These are phyloP conservation scores for Paralagenidium karlingii DNA, from an alignment of 352 stramenopile species.

Conservation along the genomic window DNA sequence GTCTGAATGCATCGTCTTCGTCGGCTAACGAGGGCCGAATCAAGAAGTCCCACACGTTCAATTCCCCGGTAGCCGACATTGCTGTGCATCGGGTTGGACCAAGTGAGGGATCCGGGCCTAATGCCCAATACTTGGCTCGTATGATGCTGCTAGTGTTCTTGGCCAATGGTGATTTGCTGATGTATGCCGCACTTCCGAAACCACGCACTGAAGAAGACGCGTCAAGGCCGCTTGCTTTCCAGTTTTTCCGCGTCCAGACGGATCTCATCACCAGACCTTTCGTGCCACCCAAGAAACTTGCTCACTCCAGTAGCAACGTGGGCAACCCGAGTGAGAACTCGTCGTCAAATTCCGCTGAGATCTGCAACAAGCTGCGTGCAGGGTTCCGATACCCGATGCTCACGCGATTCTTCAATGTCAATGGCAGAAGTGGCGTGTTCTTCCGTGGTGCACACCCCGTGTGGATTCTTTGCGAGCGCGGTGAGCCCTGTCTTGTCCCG, in stretches of 20 bases:
- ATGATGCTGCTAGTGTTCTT: constrained; percentile 81
- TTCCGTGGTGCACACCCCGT: constrained; percentile 76
- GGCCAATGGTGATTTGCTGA: constrained; percentile 70
- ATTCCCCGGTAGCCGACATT: constrained; percentile 75
- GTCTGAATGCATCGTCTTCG: constrained; percentile 52
- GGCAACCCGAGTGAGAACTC: constrained; percentile 48
- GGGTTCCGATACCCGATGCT: constrained; percentile 82
- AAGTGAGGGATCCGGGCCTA: constrained; percentile 43
- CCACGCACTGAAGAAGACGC: background rate
- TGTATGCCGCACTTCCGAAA: constrained; percentile 56
- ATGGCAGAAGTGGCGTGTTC: constrained; percentile 75
- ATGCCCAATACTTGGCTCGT: constrained; percentile 53
- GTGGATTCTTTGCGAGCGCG: constrained; percentile 69
- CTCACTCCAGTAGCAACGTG: constrained; percentile 28
- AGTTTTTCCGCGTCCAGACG: constrained; percentile 51
- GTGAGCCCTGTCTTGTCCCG: constrained; percentile 45
- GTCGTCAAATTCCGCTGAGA: background rate
- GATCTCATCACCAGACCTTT: constrained; percentile 73
- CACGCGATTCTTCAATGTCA: constrained; percentile 69
- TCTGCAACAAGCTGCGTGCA: constrained; percentile 46
- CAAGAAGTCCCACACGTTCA: constrained; percentile 70
- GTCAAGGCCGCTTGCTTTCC: constrained; percentile 13
- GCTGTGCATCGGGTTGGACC: constrained; percentile 68
- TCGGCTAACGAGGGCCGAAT: constrained; percentile 64
- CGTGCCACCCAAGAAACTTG: constrained; percentile 38